Evolutionary conservation across 139 green algal genomes (phyloP), one percentile per base, ranked within the genome.

Genomic region (Closterium sp.): DNA sequence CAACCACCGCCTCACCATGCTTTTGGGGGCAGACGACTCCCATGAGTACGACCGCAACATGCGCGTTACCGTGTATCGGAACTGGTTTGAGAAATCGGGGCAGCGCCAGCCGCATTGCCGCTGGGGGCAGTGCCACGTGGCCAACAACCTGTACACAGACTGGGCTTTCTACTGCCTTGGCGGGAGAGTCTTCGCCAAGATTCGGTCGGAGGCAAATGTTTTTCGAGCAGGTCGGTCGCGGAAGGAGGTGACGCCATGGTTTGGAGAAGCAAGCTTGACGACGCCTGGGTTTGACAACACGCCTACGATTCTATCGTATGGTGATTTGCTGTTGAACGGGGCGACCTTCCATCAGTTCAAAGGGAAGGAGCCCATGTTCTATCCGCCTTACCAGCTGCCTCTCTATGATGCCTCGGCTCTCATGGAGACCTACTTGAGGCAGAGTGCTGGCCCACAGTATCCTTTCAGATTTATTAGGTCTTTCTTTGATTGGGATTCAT

Each of bases 191-290:
- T 83, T 84, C 21, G 87, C 87, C 25, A 90, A 90, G 25, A 83
- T 90, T 28, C 35, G 38, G 28, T 90, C 87, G 23, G 36, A 90
- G 4, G 33, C 6, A 21, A 88, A 88, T 33, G 33, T 88, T 35
- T 90, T 84, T 34, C 10, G 31, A 25, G 87, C 87, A 33, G 87
- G 87, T 34, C 34, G 21, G 33, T 16, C 28, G 25, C 31, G 36
- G 35, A 90, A 90, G 87, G 87, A 90, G 38, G 87, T 90, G 87
- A 90, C 87, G 33, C 87, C 87, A 16, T 90, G 87, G 87, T 90
- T 90, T 35, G 33, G 34, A 30, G 87, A 83, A 30, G 34, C 34
- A 34, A 88, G 84, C 31, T 35, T 90, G 33, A 90, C 34, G 28
- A 83, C 34, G 16, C 34, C 87, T 83, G 87, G 87, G 6, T 90